Evolutionary conservation across 2,329 filamentous ascomycete genomes (phyloP), one percentile per base, ranked within the genome.

Genomic region (Lachnellula hyalina): DNA sequence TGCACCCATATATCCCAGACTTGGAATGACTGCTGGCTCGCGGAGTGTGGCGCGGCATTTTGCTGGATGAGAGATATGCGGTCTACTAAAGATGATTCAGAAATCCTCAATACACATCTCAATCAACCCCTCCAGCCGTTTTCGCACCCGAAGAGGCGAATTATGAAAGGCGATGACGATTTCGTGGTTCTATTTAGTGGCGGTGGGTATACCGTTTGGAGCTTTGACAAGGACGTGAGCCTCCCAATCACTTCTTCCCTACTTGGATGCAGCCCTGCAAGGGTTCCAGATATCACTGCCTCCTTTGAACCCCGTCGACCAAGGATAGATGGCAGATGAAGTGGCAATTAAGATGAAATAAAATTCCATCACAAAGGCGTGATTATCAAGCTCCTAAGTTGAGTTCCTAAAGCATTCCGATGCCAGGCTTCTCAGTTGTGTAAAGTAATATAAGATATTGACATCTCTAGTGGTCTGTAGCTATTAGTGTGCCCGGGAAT

Each of bases 141-240:
- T 32, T 11, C 28, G 9, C 28, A 32, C 28, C 9, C 9, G 28
- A 32, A 21, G 12, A 5, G 19, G 17, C 25, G 51, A 12, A 21
- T 48, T 3, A 40, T 58, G 11, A n/a, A 34, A 17, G 57, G 59
- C 2, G 62, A 66, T 51, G 63, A 65, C 47, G 54, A 58, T 19
- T 66, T 64, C 45, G 54, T 65, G n/a, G 52, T 65, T 5, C 11
- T 56, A 7, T 50, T 57, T 38, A 34, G 57, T 2, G 9, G 23
- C 0, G 3, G 50, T 6, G 60, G 60, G 14, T 64, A 56, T 46
- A 34, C 55, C 1, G 63, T 67, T 4, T 66, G 64, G 64, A 62
- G 45, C 46, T 64, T 65, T 42, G 54, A 48, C 35, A 36, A 49
- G 17, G 15, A 38, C 36, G 35, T 44, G 6, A 21, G 9, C 11